A percentile compares a stretch with the other conserved stretches of the same genome.
These are phyloP conservation scores for Glomus cerebriforme DNA, from an alignment of 192 early-diverging fungal species.

Conservation along the genomic window DNA sequence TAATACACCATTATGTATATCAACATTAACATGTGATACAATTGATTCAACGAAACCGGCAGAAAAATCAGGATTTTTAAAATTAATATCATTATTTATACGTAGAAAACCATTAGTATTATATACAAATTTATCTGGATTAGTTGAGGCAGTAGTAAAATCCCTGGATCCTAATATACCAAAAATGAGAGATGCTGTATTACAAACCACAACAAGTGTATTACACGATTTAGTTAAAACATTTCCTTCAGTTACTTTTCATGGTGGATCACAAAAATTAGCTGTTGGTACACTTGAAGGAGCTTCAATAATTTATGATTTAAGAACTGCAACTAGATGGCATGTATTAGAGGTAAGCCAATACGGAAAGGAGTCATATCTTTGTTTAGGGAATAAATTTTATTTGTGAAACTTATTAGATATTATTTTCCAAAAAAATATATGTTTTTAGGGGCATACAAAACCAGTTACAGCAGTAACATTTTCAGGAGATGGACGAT, in stretches of 20 bases:
- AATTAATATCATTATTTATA: constrained; percentile 73
- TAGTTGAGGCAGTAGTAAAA: constrained; percentile 81
- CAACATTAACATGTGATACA: constrained; percentile 75
- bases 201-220: constrained; percentile 58
- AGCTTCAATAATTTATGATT: constrained; percentile 74
- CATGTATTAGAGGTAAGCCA: constrained; percentile 68
- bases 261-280: constrained; percentile 71
- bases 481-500: constrained; percentile 79
- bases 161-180: constrained; percentile 79
- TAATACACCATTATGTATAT: constrained; percentile 69
- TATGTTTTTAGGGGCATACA: constrained; percentile 61
- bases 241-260: constrained; percentile 77
- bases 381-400: background rate
- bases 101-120: constrained; percentile 74
- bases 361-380: background rate
- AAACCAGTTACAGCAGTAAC: constrained; percentile 65
- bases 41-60: constrained; percentile 61
- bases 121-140: constrained; percentile 57
- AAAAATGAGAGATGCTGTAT: constrained; percentile 66
- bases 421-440: constrained; percentile 12
- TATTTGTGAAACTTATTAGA: background rate
- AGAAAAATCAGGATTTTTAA: constrained; percentile 63
- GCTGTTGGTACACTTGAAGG: constrained; percentile 78
- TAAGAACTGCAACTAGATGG: constrained; percentile 77
- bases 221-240: constrained; percentile 65